These are phyloP conservation scores for Pyrus communis DNA, from an alignment of 306 rosid species.

Conservation along the genomic window DNA sequence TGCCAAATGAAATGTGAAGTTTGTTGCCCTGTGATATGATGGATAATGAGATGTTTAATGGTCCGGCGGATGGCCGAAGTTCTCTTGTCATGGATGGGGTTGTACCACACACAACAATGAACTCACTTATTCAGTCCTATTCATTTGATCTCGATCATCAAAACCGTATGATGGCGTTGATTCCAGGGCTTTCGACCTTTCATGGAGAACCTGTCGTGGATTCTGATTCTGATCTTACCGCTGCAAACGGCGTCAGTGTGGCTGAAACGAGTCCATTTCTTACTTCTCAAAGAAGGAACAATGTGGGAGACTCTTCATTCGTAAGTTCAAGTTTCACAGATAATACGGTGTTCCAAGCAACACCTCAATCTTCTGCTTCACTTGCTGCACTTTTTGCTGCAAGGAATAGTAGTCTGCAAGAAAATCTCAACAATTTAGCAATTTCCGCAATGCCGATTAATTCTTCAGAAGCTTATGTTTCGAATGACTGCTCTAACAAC, in stretches of 20 bases:
- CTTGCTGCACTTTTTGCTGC: conserved; percentile 38
- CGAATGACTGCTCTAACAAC: conserved; percentile 34
- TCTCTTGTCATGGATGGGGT: conserved; percentile 27
- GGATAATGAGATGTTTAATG: conserved; percentile 39
- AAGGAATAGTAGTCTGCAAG: conserved; percentile 34
- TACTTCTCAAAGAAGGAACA: conserved; percentile 25
- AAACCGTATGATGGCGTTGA: conserved; percentile 26
- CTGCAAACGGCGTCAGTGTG: conserved; percentile 14
- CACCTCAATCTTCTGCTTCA: conserved; percentile 30
- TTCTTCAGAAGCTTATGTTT: conserved; percentile 26
- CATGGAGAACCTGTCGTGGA: conserved; percentile 21
- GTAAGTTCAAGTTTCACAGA: conserved; percentile 23
- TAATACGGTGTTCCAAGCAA: conserved; percentile 32
- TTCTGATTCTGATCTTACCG: conserved; percentile 16
- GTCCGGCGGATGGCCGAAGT: conserved; percentile 21
- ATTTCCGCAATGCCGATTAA: conserved; percentile 26
- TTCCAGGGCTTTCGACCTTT: conserved; percentile 36
- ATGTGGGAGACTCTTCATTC: conserved; percentile 23
- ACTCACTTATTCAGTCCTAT: conserved; percentile 38
- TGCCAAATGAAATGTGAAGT: background rate
- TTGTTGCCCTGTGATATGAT: conserved; percentile 7
- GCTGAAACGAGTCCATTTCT: conserved; percentile 23
- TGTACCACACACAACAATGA: conserved; percentile 29
- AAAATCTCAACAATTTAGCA: conserved; percentile 33
- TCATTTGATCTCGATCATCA: conserved; percentile 43